Evolutionary conservation across 208 protist species (phyloP).

Genomic region (Leishmania arabica): DNA sequence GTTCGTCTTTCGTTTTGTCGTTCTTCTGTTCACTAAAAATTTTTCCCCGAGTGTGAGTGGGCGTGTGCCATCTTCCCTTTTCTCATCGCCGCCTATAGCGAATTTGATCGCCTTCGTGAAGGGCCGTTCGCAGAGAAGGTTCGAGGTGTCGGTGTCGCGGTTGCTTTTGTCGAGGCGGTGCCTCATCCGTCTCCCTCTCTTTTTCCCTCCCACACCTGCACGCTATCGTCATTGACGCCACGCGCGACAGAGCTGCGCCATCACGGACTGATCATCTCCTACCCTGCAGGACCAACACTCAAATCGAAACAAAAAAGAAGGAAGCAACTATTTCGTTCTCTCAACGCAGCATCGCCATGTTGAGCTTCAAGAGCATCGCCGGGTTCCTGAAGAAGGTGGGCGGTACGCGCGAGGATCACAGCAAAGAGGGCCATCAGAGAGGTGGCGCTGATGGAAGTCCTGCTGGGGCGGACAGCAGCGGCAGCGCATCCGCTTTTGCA

Average conservation of each 20-base stretch:
- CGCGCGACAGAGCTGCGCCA: background rate
- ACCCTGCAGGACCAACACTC: background rate
- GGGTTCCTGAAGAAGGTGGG: conserved; percentile 61
- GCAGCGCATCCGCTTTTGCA: background rate
- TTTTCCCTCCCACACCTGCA: background rate
- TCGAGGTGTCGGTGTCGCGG: background rate
- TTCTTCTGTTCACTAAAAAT: background rate
- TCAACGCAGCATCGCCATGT: conserved; percentile 25
- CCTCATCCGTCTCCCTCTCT: background rate
- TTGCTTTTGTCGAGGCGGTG: background rate
- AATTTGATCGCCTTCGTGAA: background rate
- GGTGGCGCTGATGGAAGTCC: background rate
- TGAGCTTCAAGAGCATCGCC: conserved; percentile 60
- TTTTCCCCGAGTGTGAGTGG: background rate
- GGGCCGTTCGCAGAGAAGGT: background rate
- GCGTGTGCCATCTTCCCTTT: background rate
- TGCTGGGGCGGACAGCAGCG: background rate
- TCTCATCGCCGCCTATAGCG: background rate
- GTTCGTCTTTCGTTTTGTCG: conserved; percentile 5
- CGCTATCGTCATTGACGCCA: background rate
- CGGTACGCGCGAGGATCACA: conserved; percentile 21
- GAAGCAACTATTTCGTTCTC: background rate
- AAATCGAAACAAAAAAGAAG: background rate
- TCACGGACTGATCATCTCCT: background rate
- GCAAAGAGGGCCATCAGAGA: conserved; percentile 11